Evolutionary conservation across 1,139 yeast genomes (phyloP).

Genomic region (Citeromyces hawaiiensis): DNA sequence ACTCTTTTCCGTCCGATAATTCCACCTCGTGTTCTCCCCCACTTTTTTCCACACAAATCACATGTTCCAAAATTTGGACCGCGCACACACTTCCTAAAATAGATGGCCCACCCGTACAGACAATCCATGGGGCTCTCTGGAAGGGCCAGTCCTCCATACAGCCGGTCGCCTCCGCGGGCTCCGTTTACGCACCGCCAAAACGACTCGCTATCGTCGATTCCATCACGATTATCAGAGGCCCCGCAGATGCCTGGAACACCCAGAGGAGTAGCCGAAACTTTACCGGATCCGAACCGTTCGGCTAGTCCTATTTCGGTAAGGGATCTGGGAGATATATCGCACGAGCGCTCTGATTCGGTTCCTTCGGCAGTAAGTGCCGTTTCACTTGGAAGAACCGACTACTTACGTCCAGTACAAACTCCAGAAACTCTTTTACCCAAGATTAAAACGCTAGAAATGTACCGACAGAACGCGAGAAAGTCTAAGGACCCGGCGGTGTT

Average conservation of each 20-base stretch:
- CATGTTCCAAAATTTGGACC: not conserved
- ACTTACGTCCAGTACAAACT: not conserved
- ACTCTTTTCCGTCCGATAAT: no score
- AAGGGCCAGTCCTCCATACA: not conserved
- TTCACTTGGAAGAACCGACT: not conserved
- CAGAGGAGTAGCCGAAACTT: not conserved
- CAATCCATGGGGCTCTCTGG: not conserved
- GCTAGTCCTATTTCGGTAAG: not conserved
- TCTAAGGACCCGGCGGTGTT: conserved; percentile 76
- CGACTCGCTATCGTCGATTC: not conserved
- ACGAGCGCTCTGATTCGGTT: not conserved
- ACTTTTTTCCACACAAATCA: no score
- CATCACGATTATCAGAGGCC: not conserved
- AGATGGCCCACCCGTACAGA: conserved; percentile 1
- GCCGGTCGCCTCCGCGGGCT: not conserved
- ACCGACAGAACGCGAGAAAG: conserved; percentile 74
- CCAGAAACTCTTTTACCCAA: conserved; percentile 46
- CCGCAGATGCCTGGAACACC: not conserved
- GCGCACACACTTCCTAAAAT: not conserved
- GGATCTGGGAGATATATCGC: not conserved
- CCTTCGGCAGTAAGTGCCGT: not conserved
- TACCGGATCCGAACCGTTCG: not conserved
- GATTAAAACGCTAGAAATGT: conserved; percentile 76
- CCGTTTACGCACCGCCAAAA: not conserved
- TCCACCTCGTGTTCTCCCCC: no score